Evolutionary conservation across 106 monocot genomes (phyloP).

Genomic region (Amphibolis antarctica): DNA sequence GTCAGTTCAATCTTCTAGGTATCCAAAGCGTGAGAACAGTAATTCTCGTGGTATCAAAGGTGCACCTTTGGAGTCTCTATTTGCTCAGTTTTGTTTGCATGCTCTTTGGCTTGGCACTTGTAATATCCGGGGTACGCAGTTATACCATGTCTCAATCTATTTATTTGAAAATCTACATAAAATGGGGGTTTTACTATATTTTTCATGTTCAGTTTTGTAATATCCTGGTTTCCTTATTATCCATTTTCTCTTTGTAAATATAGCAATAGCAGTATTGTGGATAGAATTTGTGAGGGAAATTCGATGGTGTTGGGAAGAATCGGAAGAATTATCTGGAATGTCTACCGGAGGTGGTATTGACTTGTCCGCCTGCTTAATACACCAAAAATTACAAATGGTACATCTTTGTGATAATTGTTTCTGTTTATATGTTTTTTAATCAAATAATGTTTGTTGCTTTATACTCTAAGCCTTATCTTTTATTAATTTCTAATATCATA

Average conservation of each 20-base stretch:
- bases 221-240: neutral
- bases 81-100: conserved; percentile 93
- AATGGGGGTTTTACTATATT: neutral
- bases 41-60: conserved; percentile 67
- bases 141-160: neutral
- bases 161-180: neutral
- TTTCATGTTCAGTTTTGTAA: neutral
- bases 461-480: no score
- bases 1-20: conserved; percentile 23
- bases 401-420: neutral
- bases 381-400: conserved; percentile 99
- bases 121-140: conserved; percentile 64
- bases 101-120: conserved; percentile 94
- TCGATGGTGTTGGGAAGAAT: conserved; percentile 99
- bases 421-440: neutral
- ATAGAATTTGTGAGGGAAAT: conserved; percentile 98
- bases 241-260: neutral
- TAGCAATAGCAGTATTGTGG: conserved; percentile 83
- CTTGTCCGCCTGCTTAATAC: conserved; percentile 73
- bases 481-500: no score
- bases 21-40: conserved; percentile 27
- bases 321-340: conserved; percentile 74
- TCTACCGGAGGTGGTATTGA: conserved; percentile 47
- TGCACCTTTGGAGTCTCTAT: conserved; percentile 74
- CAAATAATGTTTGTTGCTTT: no score